Evolutionary conservation across 495 filamentous ascomycete genomes (phyloP).

Genomic region (Penicillium fimorum): DNA sequence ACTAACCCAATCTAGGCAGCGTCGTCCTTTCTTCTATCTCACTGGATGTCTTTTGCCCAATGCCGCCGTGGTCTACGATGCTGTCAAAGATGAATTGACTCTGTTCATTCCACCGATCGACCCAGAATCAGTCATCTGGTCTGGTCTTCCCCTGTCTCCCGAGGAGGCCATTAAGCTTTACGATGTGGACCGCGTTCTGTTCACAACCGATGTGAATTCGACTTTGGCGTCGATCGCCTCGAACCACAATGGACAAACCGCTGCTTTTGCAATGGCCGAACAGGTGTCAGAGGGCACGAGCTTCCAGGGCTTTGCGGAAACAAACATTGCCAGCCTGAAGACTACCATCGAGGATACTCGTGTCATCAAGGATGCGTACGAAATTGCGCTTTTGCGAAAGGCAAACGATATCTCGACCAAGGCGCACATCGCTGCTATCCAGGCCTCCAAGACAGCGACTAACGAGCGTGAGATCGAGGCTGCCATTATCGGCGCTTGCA

Average conservation of each 20-base stretch:
- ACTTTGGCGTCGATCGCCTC: slow-evolving; percentile 51
- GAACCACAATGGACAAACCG: slow-evolving; percentile 44
- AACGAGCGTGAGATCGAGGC: slow-evolving; percentile 86
- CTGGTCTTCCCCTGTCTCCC: slow-evolving; percentile 74
- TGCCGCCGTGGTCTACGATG: slow-evolving; percentile 78
- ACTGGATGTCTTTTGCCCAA: slow-evolving; percentile 84
- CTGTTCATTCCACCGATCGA: slow-evolving; percentile 91
- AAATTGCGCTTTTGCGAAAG: slow-evolving; percentile 77
- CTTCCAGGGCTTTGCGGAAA: slow-evolving; percentile 61
- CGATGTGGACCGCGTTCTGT: slow-evolving; percentile 77
- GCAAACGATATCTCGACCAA: slow-evolving; percentile 78
- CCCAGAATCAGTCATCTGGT: slow-evolving; percentile 92
- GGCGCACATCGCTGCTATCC: slow-evolving; percentile 70
- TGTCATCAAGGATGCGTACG: slow-evolving; percentile 80
- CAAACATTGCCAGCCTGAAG: slow-evolving; percentile 62
- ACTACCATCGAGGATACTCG: slow-evolving; percentile 74
- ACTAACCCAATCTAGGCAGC: slow-evolving; percentile 52
- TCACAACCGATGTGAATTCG: slow-evolving; percentile 67
- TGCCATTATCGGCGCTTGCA: slow-evolving; percentile 71
- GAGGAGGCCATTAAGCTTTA: slow-evolving; percentile 73
- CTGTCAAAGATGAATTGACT: slow-evolving; percentile 66
- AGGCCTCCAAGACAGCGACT: slow-evolving; percentile 58
- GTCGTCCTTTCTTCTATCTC: slow-evolving; percentile 92
- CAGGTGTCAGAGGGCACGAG: slow-evolving; percentile 65
- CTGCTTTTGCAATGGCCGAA: slow-evolving; percentile 67